Base-by-base conservation (phyloP, 768 basidiomycete species). In the Trametes cingulata region DNA sequence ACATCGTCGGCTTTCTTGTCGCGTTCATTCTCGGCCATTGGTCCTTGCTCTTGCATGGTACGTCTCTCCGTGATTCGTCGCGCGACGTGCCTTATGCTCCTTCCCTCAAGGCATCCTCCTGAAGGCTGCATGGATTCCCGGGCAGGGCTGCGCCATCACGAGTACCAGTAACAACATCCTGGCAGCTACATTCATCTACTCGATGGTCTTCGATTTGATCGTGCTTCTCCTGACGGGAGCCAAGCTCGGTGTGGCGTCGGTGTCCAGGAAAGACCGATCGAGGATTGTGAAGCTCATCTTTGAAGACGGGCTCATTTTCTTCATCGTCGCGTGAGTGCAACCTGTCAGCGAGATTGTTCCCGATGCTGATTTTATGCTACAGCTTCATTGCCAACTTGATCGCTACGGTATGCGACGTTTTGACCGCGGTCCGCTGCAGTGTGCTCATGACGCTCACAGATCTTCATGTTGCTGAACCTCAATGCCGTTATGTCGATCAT, bases 401-500 rank as follows among this genome's bases (percentile, higher is more conserved):
- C 56, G 79, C 79, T 1, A 79, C 79, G 40, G 69, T 62, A 39
- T 9, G 68, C 59, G 3, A 20, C 20, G 12, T 15, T 33, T 15
- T 36, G 22, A 9, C 2, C 14, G n/a, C 39, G 39, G 22, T 6
- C 6, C 19, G 10, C 7, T 35, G 13, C 3, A 19, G n/a, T 20
- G 37, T 46, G 14, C 48, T 41, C 6, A 19, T 37, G 10, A 19
- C 2, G 6, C 13, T 6, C 17, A 12, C 37, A 62, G 61, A 45
- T 84, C 1, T 88, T 88, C 74, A 88, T 89, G 86, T 67, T 85
- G 25, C 52, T 87, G 40, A 77, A 86, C 66, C 72, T 88, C 40
- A 90, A 88, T 68, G 74, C 82, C 14, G 80, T 88, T 62, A 87
- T 89, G 87, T 85, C 84, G 33, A 83, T 90, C 70, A 85, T 89